A percentile compares a stretch with the other conserved stretches of the same genome.
Conservation (phyloP, 2,329 filamentous ascomycete species). For the Cercospora sp. region DNA sequence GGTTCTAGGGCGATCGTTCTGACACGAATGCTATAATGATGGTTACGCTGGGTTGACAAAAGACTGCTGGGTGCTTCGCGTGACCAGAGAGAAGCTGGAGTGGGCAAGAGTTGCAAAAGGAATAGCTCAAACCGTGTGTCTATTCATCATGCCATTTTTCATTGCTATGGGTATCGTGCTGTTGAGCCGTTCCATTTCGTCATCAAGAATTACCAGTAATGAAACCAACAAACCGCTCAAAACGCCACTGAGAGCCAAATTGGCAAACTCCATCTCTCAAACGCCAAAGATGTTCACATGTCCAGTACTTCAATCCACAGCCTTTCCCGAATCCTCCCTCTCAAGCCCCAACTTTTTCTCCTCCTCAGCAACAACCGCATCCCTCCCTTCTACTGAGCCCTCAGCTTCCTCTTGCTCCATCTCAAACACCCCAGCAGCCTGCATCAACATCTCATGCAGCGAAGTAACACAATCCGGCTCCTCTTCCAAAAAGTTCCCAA, state of each 20-base stretch:
- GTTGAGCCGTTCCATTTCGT: background rate
- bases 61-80: background rate
- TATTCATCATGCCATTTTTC: background rate
- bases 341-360: conserved; percentile 1
- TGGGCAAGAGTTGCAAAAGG: background rate
- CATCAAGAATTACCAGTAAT: no score
- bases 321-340: conserved; percentile 2
- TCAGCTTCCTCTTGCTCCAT: background rate
- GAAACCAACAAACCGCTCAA: background rate
- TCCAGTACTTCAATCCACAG: background rate
- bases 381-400: background rate
- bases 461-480: conserved; percentile 19
- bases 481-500: conserved; percentile 5
- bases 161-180: background rate
- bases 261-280: background rate
- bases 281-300: background rate
- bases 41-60: background rate
- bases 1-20: background rate
- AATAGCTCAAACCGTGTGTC: background rate
- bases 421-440: conserved; percentile 14
- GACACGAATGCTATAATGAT: background rate
- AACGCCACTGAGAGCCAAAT: background rate
- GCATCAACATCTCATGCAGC: conserved; percentile 16
- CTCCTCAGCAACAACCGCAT: background rate
- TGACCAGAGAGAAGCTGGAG: background rate